These are phyloP conservation scores for Pelargonium nanum DNA, from an alignment of 345 rosid species.

Conservation along the genomic window DNA sequence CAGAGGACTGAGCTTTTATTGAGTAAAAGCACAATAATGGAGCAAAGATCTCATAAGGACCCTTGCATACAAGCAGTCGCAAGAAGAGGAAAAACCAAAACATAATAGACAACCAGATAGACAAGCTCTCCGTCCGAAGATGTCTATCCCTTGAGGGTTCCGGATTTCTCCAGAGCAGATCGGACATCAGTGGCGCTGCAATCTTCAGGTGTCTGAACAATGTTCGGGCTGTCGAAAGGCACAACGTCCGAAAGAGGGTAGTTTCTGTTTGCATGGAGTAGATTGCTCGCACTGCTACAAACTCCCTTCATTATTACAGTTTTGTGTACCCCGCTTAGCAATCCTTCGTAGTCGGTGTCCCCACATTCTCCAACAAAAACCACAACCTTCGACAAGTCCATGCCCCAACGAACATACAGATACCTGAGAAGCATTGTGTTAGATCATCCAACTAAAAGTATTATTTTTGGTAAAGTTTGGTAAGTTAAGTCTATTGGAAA, in stretches of 20 bases:
- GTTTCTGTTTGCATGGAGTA: constrained; percentile 50
- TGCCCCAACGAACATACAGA: constrained; percentile 81
- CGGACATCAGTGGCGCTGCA: constrained; percentile 39
- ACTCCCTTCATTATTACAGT: constrained; percentile 64
- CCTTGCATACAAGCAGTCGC: no score
- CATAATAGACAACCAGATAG: no score
- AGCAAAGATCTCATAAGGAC: no score
- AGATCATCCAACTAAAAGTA: neutral
- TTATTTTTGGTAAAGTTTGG: no score
- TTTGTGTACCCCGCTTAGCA: constrained; percentile 84
- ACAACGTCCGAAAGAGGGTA: constrained; percentile 81
- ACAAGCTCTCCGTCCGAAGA: no score
- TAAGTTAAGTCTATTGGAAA: no score
- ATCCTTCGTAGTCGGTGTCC: constrained; percentile 89
- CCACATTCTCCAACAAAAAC: constrained; percentile 89
- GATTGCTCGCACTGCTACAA: constrained; percentile 42
- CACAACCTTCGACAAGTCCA: constrained; percentile 66
- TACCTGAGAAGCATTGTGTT: constrained; percentile 42
- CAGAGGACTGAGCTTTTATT: no score
- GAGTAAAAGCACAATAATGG: no score
- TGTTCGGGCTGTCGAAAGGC: constrained; percentile 55
- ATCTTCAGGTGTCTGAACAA: constrained; percentile 37
- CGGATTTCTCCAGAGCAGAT: constrained; percentile 46
- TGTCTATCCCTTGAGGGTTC: constrained; percentile 29
- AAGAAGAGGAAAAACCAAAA: no score